Percentiles rank a stretch among this genome's conserved stretches.
These are phyloP conservation scores for Fusarium udum DNA, from an alignment of 2,329 filamentous ascomycete genomes.

Conservation along the genomic window DNA sequence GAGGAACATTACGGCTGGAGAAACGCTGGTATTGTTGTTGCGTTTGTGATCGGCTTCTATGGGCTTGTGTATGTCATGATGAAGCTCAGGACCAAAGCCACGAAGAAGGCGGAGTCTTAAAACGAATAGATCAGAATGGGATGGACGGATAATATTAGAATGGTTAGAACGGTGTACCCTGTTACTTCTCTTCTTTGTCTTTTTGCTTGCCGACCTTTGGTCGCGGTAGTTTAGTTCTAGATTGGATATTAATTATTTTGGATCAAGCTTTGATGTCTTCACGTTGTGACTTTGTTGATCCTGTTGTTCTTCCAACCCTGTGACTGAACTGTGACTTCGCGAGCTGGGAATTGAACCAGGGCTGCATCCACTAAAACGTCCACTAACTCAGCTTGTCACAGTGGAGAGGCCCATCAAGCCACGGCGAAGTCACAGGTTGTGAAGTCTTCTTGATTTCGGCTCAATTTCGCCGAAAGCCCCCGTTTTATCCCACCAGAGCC, in stretches of 20 bases:
- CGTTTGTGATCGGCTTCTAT: conserved; percentile 66
- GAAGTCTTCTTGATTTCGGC: background rate
- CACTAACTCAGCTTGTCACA: background rate
- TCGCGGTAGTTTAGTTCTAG: background rate
- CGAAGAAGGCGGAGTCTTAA: conserved; percentile 55
- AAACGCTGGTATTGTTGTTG: conserved; percentile 66
- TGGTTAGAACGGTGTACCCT: background rate
- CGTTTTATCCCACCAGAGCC: no score
- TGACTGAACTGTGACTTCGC: background rate
- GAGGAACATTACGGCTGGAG: conserved; percentile 74
- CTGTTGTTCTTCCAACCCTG: background rate
- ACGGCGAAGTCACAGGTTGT: accelerated
- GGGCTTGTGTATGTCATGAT: conserved; percentile 55
- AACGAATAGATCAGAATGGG: background rate
- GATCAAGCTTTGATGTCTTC: background rate
- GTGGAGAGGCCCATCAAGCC: background rate
- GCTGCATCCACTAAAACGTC: accelerated
- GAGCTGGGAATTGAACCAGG: no score
- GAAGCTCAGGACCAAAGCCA: conserved; percentile 59
- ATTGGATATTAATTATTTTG: background rate
- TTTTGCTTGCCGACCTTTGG: background rate
- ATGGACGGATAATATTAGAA: background rate
- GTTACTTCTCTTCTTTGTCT: background rate
- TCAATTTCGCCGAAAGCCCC: background rate
- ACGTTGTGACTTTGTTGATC: background rate